Conservation (phyloP, 495 filamentous ascomycete genomes). For the Lepidopterella palustris region DNA sequence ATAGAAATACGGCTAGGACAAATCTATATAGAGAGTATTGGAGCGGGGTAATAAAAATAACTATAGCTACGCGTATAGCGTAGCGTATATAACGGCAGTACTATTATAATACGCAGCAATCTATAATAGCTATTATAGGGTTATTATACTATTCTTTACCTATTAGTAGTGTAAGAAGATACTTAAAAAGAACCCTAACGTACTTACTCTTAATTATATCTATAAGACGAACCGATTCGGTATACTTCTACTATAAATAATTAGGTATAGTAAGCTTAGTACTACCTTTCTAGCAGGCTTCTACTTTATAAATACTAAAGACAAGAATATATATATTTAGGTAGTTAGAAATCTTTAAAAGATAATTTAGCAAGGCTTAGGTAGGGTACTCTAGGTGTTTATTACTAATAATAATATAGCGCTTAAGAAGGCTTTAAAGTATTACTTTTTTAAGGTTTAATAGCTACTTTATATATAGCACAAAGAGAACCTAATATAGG, state of each 20-base stretch:
- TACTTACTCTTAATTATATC: background rate
- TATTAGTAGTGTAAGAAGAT: background rate
- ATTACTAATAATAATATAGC: background rate
- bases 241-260: background rate
- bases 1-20: no score
- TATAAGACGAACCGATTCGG: background rate
- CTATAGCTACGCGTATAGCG: no score
- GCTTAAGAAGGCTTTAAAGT: background rate
- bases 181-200: background rate
- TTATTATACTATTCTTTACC: background rate
- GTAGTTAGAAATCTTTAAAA: no score
- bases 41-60: no score
- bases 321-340: background rate
- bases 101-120: background rate
- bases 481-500: background rate
- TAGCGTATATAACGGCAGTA: no score
- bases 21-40: no score
- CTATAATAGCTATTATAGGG: background rate
- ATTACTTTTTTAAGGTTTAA: background rate
- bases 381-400: no score
- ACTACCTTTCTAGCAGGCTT: background rate
- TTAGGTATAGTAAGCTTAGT: background rate
- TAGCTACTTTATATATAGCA: no score
- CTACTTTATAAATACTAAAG: background rate
- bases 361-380: no score